Evolutionary conservation across 108 stramenopile genomes (phyloP), one percentile per base, ranked within the genome.

Genomic region (Cyclotella cryptica): DNA sequence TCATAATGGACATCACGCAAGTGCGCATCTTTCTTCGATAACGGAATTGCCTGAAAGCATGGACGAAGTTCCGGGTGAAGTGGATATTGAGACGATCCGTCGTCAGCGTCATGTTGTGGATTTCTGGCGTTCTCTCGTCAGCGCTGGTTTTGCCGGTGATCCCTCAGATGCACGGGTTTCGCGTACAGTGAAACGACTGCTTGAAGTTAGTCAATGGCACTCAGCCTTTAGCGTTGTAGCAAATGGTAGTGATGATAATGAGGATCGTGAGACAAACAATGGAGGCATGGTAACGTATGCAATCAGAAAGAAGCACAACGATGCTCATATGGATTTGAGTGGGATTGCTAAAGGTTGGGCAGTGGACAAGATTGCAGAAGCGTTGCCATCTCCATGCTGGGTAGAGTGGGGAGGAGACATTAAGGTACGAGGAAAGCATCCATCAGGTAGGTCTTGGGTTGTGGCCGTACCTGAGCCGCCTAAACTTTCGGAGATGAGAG

Each of bases 351-450:
- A 86, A 42, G 86, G 86, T 43, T 86, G 76, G 71, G 68, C 82
- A 5, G 75, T 86, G 28, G 86, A 86, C 66, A 65, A 76, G 22
- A 84, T 86, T 61, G 80, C 77, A 14, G 69, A 71, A 51, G 51
- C 61, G 40, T 72, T 85, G 52, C 69, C 75, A 44, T 71, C 59
- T 11, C 60, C 24, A 26, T 77, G 71, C 41, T 84, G 61, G 21
- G 82, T 86, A 24, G 86, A 86, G 24, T 86, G 86, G 86, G 86
- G 80, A 30, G 86, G 86, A 1, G 86, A 86, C 47, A 66, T 86
- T 30, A 83, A 83, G 46, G 86, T 86, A 46, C n/a, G 55, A 30
- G 86, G 86, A 22, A 43, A 42, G 26, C 86, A 86, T 65, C 79
- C 86, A 18, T 51, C 47, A 18, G 86, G 86, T 42, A 67, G 79